phyloP scores from a whole-genome alignment of 2,329 filamentous ascomycete genomes.

The Macrophomina pseudophaseolina region DNA sequence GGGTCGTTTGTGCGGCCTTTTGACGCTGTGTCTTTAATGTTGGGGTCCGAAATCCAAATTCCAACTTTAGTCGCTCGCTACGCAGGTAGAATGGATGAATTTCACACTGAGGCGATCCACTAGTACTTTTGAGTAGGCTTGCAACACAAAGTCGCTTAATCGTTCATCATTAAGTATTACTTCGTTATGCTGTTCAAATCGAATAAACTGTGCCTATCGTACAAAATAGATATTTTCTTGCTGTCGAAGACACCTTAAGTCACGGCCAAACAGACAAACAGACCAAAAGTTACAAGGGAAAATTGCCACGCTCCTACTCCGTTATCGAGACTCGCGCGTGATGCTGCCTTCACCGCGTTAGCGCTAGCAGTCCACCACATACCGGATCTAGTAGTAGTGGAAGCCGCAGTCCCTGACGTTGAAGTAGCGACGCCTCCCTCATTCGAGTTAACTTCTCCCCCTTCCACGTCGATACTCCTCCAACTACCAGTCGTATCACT shows the following conservation, averaged over 20 bases:
- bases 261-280: background rate
- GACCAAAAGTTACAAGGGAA: background rate
- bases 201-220: background rate
- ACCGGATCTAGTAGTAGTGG: slow-evolving; percentile 1
- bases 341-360: slow-evolving; percentile 1
- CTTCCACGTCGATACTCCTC: slow-evolving; percentile 47
- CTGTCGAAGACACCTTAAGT: background rate
- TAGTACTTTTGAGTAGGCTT: too few relatives aligned
- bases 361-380: slow-evolving; percentile 28
- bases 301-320: background rate
- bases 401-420: background rate
- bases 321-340: background rate
- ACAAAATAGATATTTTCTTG: too few relatives aligned
- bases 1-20: too few relatives aligned
- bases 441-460: slow-evolving; percentile 28
- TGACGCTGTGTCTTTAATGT: too few relatives aligned
- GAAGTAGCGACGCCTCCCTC: slow-evolving; percentile 14
- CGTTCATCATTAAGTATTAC: too few relatives aligned
- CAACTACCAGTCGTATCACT: slow-evolving; percentile 48
- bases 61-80: too few relatives aligned
- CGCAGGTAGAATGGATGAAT: too few relatives aligned
- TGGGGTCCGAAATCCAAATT: too few relatives aligned
- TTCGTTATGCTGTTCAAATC: background rate
- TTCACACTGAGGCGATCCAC: too few relatives aligned
- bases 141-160: too few relatives aligned